Conservation (phyloP, 257 asterid species). For the Eucommia ulmoides region DNA sequence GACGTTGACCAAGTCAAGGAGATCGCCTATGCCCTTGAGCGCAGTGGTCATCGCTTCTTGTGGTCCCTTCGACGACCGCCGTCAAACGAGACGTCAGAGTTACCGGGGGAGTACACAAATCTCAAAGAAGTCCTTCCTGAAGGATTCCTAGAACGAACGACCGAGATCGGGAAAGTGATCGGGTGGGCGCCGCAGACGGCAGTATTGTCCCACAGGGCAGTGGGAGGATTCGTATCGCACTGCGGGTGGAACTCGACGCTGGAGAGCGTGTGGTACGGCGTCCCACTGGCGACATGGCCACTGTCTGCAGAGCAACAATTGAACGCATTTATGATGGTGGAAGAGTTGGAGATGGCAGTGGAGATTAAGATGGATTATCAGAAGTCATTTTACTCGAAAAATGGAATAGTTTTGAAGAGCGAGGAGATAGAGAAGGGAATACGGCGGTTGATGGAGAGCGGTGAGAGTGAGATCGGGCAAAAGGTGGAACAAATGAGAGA, state of each 20-base stretch:
- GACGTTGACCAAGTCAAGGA: slow-evolving; percentile 33
- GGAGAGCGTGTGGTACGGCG: slow-evolving; percentile 15
- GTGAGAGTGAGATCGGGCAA: slow-evolving; percentile 14
- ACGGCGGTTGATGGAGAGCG: slow-evolving; percentile 18
- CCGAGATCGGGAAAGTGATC: slow-evolving; percentile 14
- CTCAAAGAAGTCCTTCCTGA: slow-evolving; percentile 14
- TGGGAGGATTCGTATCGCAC: slow-evolving; percentile 29
- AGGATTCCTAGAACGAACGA: slow-evolving; percentile 21
- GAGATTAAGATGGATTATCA: slow-evolving; percentile 17
- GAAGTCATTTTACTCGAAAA: not conserved
- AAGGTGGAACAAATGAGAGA: slow-evolving; percentile 39
- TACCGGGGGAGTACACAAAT: slow-evolving; percentile 9
- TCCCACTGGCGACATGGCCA: slow-evolving; percentile 21
- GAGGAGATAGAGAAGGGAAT: slow-evolving; percentile 28
- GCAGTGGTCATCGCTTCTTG: slow-evolving; percentile 25
- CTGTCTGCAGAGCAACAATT: slow-evolving; percentile 17
- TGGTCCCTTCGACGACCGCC: slow-evolving; percentile 40
- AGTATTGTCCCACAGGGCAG: slow-evolving; percentile 17
- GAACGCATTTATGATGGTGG: slow-evolving; percentile 15
- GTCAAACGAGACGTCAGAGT: not conserved
- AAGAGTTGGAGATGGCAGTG: slow-evolving; percentile 17
- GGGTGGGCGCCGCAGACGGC: slow-evolving; percentile 23
- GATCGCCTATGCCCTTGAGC: slow-evolving; percentile 31
- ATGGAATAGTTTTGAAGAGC: slow-evolving; percentile 19
- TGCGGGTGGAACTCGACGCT: slow-evolving; percentile 23